Percentiles rank a stretch among this genome's conserved stretches.
phyloP scores from a whole-genome alignment of 257 asterid species.

The Phtheirospermum japonicum region DNA sequence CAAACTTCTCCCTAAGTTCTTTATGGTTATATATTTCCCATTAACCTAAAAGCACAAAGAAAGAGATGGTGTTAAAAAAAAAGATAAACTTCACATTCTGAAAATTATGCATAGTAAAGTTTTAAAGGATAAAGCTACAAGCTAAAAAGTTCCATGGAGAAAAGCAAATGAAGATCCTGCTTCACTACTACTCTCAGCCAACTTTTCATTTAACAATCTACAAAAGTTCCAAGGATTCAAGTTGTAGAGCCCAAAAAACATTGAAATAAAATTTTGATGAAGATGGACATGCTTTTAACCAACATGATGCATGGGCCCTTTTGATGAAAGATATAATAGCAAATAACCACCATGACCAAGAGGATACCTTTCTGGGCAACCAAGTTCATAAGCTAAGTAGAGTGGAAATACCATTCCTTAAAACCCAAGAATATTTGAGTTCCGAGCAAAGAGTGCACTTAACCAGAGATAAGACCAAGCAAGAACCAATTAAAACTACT shows the following conservation, averaged over 20 bases:
- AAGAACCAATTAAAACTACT: not conserved
- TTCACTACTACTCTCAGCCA: too few relatives aligned
- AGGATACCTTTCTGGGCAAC: not conserved
- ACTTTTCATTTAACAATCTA: too few relatives aligned
- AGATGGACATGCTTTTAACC: not conserved
- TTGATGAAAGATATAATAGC: too few relatives aligned
- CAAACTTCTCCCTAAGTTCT: slow-evolving; percentile 62
- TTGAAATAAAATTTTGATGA: too few relatives aligned
- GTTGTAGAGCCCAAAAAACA: too few relatives aligned
- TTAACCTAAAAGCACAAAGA: slow-evolving; percentile 60
- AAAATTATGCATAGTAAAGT: slow-evolving; percentile 2
- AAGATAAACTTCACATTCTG: slow-evolving; percentile 12
- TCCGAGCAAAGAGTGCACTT: not conserved
- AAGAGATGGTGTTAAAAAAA: slow-evolving; percentile 5
- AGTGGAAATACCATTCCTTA: not conserved
- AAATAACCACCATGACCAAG: too few relatives aligned
- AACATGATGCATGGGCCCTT: not conserved
- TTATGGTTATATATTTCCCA: slow-evolving; percentile 98
- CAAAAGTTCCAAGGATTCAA: too few relatives aligned
- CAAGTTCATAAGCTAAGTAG: not conserved
- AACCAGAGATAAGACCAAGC: slow-evolving; percentile 5
- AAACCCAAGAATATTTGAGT: slow-evolving; percentile 9
- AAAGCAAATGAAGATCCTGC: too few relatives aligned
- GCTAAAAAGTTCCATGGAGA: too few relatives aligned
- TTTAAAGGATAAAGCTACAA: not conserved